Conservation (phyloP, 176 grass and related monocot species). For the Carex pumila region DNA sequence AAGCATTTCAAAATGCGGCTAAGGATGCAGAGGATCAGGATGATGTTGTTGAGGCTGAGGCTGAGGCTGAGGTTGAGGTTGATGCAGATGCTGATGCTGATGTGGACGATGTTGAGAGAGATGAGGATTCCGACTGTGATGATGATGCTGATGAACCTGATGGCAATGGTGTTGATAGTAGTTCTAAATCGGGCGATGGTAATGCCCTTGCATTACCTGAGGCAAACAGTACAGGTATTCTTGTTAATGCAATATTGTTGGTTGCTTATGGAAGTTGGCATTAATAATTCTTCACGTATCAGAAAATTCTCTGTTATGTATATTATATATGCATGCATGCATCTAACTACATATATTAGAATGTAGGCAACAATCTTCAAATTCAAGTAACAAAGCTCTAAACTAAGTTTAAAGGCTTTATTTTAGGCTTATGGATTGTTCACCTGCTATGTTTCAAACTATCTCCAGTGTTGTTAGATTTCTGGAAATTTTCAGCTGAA, state of each 20-base stretch:
- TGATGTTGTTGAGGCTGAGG: slow-evolving; percentile 31
- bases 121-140: slow-evolving; percentile 88
- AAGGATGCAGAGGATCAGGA: slow-evolving; percentile 36
- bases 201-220: neutral
- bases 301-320: neutral
- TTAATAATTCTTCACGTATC: neutral
- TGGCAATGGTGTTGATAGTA: slow-evolving; percentile 52
- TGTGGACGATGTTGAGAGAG: slow-evolving; percentile 65
- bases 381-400: neutral
- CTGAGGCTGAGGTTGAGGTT: slow-evolving; percentile 27
- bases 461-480: neutral
- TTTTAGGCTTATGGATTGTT: neutral
- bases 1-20: slow-evolving; percentile 58
- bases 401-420: neutral
- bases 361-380: neutral
- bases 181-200: slow-evolving; percentile 35
- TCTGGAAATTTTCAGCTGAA: neutral
- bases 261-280: neutral
- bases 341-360: neutral
- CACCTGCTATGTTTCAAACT: neutral
- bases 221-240: neutral
- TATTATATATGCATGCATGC: neutral
- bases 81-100: slow-evolving; percentile 34
- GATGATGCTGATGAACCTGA: slow-evolving; percentile 76
- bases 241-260: neutral